Base-by-base conservation (phyloP, 2,329 filamentous ascomycete species). In the Madurella fahalii region DNA sequence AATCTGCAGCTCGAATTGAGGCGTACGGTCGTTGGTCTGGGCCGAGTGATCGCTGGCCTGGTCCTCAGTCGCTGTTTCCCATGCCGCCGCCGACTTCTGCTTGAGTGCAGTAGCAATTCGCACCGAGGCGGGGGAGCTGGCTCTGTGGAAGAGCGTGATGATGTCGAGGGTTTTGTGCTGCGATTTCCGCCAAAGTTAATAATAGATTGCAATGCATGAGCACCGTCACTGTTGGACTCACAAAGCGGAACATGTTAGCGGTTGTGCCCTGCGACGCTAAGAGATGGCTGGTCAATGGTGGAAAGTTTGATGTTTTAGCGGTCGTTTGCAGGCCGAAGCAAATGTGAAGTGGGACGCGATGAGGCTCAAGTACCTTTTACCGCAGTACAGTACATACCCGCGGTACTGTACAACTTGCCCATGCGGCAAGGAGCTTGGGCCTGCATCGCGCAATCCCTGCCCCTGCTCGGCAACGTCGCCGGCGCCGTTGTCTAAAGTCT, bases 71-170 rank as follows among this genome's bases (percentile, higher is more conserved):
- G 90, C 83, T 18, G 81, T 78, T 56, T 84, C 77, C 32, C 81
- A 71, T 12, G 89, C 84, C 46, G 83, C 83, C 46, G 87, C 85
- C 25, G 89, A 88, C 32, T 84, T 81, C 73, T 93, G 85, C 75
- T 94, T 95, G 57, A 97, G 82, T 50, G 95, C 75, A 41, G 82
- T 86, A 58, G 86, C 82, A 32, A 87, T 87, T 57, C 87, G 84
- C 48, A 83, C 77, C 3, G 92, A 96, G 60, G 86, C 79, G 18
- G 87, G 82, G 51, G 82, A 81, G 64, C 79, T 81, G 54, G 93
- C 83, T 72, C 89, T 89, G 81, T 96, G 92, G 80, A 97, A 99
- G 77, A 99, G 86, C 58, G 93, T 97, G 69, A 97, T 84, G 63
- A 95, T 89, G 77, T 97, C 92, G 72, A 89, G 81, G 62, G 87